A percentile compares a stretch with the other conserved stretches of the same genome.
Evolutionary conservation across 2,329 filamentous ascomycete genomes (phyloP).

Genomic region (Phoma sp.): DNA sequence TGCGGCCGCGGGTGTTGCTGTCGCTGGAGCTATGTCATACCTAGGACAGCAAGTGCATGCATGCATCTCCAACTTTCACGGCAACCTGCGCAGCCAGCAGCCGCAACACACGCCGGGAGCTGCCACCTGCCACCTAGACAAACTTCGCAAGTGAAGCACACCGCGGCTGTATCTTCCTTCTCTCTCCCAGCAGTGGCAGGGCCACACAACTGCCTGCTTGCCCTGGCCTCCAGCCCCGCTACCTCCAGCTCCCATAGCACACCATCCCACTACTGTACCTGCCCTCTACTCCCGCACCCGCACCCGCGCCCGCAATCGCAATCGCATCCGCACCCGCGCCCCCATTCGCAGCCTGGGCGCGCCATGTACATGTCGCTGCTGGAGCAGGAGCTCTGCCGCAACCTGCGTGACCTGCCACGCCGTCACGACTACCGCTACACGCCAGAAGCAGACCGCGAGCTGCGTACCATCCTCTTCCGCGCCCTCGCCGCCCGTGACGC

Average conservation of each 20-base stretch:
- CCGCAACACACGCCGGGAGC: no score
- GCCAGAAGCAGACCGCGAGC: slow-evolving; percentile 70
- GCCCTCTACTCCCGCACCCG: no score
- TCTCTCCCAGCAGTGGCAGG: slow-evolving; percentile 22
- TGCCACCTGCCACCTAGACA: no score
- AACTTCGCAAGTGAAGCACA: background rate
- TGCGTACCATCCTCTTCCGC: slow-evolving; percentile 82
- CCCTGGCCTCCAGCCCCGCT: slow-evolving; percentile 15
- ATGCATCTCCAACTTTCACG: slow-evolving; percentile 10
- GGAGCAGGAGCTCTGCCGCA: slow-evolving; percentile 83
- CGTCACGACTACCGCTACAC: slow-evolving; percentile 78
- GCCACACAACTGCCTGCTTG: slow-evolving; percentile 7
- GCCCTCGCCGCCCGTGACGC: slow-evolving; percentile 79
- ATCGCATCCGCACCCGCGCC: no score
- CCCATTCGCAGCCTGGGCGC: slow-evolving; percentile 14
- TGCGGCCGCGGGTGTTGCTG: no score
- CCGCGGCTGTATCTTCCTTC: background rate
- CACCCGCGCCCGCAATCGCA: background rate
- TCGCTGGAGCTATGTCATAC: slow-evolving; percentile 9
- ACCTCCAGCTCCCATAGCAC: slow-evolving; percentile 16
- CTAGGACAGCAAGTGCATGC: background rate
- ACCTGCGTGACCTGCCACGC: slow-evolving; percentile 78
- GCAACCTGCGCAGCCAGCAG: background rate
- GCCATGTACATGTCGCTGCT: slow-evolving; percentile 57
- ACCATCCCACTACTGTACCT: no score